Percentiles rank a stretch among this genome's conserved stretches.
Conservation (phyloP, 805 yeast species). For the Candida insectalens region DNA sequence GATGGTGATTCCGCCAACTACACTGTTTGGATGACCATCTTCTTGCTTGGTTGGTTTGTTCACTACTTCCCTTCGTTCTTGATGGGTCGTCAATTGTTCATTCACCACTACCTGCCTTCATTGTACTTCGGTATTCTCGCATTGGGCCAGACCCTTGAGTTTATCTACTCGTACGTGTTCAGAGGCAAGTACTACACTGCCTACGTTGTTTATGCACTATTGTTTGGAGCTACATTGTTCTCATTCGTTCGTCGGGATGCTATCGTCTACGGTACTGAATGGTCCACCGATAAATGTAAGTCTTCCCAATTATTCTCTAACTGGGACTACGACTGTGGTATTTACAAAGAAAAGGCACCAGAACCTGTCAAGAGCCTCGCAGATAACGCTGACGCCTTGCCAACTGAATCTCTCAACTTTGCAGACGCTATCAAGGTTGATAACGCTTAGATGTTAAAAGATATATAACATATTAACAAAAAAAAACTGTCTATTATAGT, state of each 20-base stretch:
- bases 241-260: slow-evolving; percentile 61
- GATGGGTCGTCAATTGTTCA: slow-evolving; percentile 88
- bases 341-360: slow-evolving; percentile 28
- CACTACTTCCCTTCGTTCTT: slow-evolving; percentile 71
- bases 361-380: slow-evolving; percentile 1
- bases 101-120: slow-evolving; percentile 92
- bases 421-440: slow-evolving; percentile 8
- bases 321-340: slow-evolving; percentile 87
- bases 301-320: slow-evolving; percentile 45
- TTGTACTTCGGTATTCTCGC: slow-evolving; percentile 55
- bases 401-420: slow-evolving; percentile 7
- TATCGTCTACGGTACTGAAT: slow-evolving; percentile 64
- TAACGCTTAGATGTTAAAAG: not conserved
- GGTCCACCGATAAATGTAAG: slow-evolving; percentile 67
- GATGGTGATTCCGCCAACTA: slow-evolving; percentile 52
- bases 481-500: too few species aligned
- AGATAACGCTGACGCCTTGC: not conserved
- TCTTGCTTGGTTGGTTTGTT: slow-evolving; percentile 57
- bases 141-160: slow-evolving; percentile 24
- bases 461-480: too few species aligned
- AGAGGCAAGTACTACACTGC: slow-evolving; percentile 33
- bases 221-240: slow-evolving; percentile 39
- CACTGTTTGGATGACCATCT: slow-evolving; percentile 53
- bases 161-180: slow-evolving; percentile 19
- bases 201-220: slow-evolving; percentile 33